These are phyloP conservation scores for Rubroboletus pulcherrimus DNA, from an alignment of 768 basidiomycete species.

Conservation along the genomic window DNA sequence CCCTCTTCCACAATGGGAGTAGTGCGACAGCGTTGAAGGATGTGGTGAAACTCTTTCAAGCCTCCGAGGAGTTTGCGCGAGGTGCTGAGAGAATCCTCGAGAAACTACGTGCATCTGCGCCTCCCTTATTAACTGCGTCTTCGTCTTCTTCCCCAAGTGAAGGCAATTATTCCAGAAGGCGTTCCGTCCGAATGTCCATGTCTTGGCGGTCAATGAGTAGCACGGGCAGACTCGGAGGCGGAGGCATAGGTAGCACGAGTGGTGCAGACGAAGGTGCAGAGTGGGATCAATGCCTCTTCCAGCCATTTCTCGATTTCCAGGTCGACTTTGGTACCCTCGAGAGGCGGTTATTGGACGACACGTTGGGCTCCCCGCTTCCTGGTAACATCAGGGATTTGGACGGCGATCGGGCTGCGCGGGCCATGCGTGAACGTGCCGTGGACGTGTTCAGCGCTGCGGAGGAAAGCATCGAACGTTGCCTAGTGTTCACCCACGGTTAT, in stretches of 20 bases:
- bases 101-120: conserved; percentile 48
- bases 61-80: conserved; percentile 80
- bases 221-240: conserved; percentile 17
- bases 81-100: conserved; percentile 73
- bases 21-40: conserved; percentile 62
- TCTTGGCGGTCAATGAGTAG: conserved; percentile 47
- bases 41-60: conserved; percentile 65
- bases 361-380: conserved; percentile 47
- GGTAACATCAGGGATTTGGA: conserved; percentile 19
- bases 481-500: conserved; percentile 86
- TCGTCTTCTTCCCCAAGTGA: conserved; percentile 23
- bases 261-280: conserved; percentile 35
- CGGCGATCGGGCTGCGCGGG: conserved; percentile 48
- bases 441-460: conserved; percentile 77
- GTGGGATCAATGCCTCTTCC: conserved; percentile 92
- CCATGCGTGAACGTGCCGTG: conserved; percentile 69
- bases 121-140: conserved; percentile 18
- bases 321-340: conserved; percentile 80
- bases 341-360: conserved; percentile 59
- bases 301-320: conserved; percentile 92
- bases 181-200: conserved; percentile 63
- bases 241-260: conserved; percentile 8
- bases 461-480: conserved; percentile 72
- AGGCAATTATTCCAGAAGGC: conserved; percentile 40
- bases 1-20: conserved; percentile 56